Evolutionary conservation across 139 green algal species (phyloP).

Genomic region (Chloropicon primus): DNA sequence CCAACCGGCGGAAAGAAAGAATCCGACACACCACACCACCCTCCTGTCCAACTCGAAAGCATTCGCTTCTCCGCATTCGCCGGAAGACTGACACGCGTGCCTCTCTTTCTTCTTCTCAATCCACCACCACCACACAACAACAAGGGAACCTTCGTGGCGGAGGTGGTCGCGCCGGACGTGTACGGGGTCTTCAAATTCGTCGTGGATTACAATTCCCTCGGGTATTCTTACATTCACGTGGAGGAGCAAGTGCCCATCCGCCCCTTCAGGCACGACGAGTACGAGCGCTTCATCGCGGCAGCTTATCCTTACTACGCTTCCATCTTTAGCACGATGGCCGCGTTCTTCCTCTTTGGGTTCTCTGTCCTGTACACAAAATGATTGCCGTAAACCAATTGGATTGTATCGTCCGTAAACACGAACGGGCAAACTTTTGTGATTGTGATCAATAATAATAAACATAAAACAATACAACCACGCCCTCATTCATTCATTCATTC

Average conservation of each 20-base stretch:
- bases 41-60: too few relatives aligned
- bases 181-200: slow-evolving; percentile 97
- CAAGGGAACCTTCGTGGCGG: slow-evolving; percentile 25
- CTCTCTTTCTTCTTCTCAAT: too few relatives aligned
- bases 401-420: too few relatives aligned
- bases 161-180: slow-evolving; percentile 69
- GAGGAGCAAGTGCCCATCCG: slow-evolving; percentile 61
- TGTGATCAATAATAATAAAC: too few relatives aligned
- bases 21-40: too few relatives aligned
- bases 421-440: too few relatives aligned
- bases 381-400: too few relatives aligned
- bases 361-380: slow-evolving; percentile 62
- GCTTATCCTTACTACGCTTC: slow-evolving; percentile 82
- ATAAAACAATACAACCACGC: too few relatives aligned
- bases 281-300: slow-evolving; percentile 71
- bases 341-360: slow-evolving; percentile 51
- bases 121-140: background rate
- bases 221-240: slow-evolving; percentile 60
- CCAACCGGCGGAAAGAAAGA: too few relatives aligned
- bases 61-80: too few relatives aligned
- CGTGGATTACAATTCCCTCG: slow-evolving; percentile 61
- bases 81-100: too few relatives aligned
- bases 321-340: slow-evolving; percentile 45
- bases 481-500: too few relatives aligned
- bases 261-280: slow-evolving; percentile 89